Conservation (phyloP, 192 early-diverging fungal species). For the Thamnidium elegans region DNA sequence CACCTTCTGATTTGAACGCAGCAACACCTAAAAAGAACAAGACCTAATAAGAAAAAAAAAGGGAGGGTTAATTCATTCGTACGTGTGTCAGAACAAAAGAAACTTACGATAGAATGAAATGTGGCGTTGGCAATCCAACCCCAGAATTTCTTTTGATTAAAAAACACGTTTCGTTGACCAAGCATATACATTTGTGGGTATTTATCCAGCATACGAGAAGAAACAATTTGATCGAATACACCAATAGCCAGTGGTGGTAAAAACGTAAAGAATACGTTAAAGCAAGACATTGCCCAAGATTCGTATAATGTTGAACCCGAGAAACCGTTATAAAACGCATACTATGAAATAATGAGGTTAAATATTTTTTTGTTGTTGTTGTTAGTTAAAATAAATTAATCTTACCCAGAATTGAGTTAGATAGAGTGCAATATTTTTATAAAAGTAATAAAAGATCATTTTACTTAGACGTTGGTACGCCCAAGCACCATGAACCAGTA, state of each 20-base stretch:
- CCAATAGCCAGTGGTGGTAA: constrained; percentile 94
- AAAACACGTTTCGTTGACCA: constrained; percentile 66
- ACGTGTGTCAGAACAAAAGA: constrained; percentile 4
- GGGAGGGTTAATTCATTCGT: not conserved
- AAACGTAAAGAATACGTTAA: constrained; percentile 92
- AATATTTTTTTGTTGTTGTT: no score
- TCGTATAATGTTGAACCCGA: constrained; percentile 97
- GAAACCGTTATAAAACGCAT: constrained; percentile 89
- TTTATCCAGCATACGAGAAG: constrained; percentile 87
- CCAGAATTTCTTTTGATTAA: constrained; percentile 90
- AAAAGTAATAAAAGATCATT: constrained; percentile 96
- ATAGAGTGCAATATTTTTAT: constrained; percentile 98
- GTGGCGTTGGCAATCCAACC: constrained; percentile 90
- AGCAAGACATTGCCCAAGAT: constrained; percentile 94
- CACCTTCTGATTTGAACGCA: constrained; percentile 66
- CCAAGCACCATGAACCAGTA: constrained; percentile 97
- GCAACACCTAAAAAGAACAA: constrained; percentile 70
- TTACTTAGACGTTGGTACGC: constrained; percentile 94
- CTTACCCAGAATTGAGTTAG: constrained; percentile 93
- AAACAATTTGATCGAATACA: constrained; percentile 94
- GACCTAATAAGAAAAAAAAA: constrained; percentile 31
- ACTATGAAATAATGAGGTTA: constrained; percentile 25
- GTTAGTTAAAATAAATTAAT: not conserved
- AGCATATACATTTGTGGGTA: constrained; percentile 98
- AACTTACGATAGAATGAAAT: constrained; percentile 79